Evolutionary conservation across 1,284 basidiomycete genomes (phyloP), one percentile per base, ranked within the genome.

Genomic region (Gomphus bonarii): DNA sequence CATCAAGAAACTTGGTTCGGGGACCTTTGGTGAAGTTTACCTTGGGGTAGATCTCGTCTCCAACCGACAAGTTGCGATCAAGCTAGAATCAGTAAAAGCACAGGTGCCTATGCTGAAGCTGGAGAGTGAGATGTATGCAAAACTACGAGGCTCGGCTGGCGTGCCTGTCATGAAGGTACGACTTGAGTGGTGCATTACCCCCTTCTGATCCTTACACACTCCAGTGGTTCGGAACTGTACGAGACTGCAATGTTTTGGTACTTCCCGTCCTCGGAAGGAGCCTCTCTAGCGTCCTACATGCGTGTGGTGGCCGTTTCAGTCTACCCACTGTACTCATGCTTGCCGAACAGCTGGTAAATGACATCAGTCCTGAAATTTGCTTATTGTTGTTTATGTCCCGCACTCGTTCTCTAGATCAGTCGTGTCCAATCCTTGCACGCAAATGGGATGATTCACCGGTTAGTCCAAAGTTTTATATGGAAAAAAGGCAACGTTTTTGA

Each of bases 391-490:
- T 51, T 53, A 31, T 53, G 7, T 40, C 16, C 20, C 20, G 5
- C 36, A 16, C 20, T 30, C 36, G n/a, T 22, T 8, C 35, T 33
- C 14, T 36, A 58, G 56, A 58, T 58, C 35, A 16, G 16, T 44
- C 56, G 56, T 18, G 50, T 58, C 12, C 56, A 58, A 47, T 43
- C 49, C 14, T 53, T 58, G 28, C 56, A 58, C 25, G 47, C 56
- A n/a, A 50, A 58, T n/a, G 50, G 50, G 18, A 58, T 58, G 56
- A 58, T 58, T 25, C 56, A 58, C 22, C 25, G 56, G 56, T 58
- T 20, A 44, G 56, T 40, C 16, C 20, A 43, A 1, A 47, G 31
- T 31, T 30, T 31, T n/a, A 40, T 10, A 10, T 31, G 20, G 1
- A 10, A 11, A 25, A 43, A 14, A 10, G 20, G 20, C 30, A 33